Percentiles rank a stretch among this genome's conserved stretches.
Evolutionary conservation across 176 grass and related monocot genomes (phyloP).

Genomic region (Echinochloa phyllopogon): DNA sequence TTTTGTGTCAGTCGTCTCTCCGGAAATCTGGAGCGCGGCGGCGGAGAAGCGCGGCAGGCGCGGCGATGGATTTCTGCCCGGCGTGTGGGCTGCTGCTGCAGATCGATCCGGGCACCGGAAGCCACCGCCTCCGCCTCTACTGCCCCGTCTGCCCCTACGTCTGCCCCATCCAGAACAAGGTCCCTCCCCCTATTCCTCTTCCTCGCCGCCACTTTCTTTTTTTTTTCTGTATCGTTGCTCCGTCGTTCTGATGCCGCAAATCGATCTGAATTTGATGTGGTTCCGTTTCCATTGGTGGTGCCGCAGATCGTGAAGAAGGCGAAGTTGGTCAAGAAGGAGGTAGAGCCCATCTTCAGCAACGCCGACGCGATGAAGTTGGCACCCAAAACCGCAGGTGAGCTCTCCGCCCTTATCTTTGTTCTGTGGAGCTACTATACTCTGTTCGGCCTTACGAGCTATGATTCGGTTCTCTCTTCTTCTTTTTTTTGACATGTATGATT

Average conservation of each 20-base stretch:
- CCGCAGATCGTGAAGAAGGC: conserved; percentile 75
- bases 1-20: not conserved
- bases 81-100: conserved; percentile 73
- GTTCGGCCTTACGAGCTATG: not conserved
- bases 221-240: not conserved
- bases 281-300: not conserved
- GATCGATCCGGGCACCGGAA: conserved; percentile 62
- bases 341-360: conserved; percentile 66
- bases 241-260: not conserved
- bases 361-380: conserved; percentile 54
- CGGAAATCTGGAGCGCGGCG: not conserved
- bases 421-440: not conserved
- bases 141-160: conserved; percentile 82
- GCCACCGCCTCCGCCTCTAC: conserved; percentile 56
- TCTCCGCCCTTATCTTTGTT: conserved; percentile 1
- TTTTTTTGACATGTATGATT: too few relatives aligned
- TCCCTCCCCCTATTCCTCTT: not conserved
- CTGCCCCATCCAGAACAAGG: conserved; percentile 72
- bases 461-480: not conserved
- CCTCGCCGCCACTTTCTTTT: not conserved
- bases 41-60: not conserved
- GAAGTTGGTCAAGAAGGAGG: conserved; percentile 62
- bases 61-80: conserved; percentile 84
- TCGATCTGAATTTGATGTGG: conserved; percentile 5
- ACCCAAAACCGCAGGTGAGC: conserved; percentile 58